Evolutionary conservation across 441 rosid species (phyloP).

Genomic region (Adansonia madagascariensis): DNA sequence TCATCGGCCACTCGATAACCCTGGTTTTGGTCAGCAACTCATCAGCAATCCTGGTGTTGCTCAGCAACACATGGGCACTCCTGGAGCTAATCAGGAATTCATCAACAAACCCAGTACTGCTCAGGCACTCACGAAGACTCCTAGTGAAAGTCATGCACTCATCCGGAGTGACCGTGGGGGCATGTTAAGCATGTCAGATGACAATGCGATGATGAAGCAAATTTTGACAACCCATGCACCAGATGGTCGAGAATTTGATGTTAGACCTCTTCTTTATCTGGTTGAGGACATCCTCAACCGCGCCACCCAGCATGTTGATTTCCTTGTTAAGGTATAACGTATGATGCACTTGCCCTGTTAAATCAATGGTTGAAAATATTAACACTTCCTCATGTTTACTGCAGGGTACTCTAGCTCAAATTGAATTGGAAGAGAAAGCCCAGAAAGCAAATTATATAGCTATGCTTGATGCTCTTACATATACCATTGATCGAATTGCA

Average conservation of each 20-base stretch:
- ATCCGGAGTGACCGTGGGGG: constrained; percentile 32
- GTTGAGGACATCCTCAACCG: constrained; percentile 84
- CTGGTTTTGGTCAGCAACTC: neutral
- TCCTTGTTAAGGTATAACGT: constrained; percentile 39
- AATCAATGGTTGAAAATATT: constrained; percentile 11
- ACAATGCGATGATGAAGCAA: constrained; percentile 65
- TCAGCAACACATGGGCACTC: constrained; percentile 6
- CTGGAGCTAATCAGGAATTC: constrained; percentile 5
- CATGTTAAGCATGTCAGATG: constrained; percentile 67
- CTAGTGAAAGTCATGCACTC: constrained; percentile 11
- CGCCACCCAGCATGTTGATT: constrained; percentile 53
- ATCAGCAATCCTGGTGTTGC: neutral
- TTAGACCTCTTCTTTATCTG: constrained; percentile 66
- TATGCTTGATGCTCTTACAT: constrained; percentile 61
- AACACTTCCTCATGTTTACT: constrained; percentile 2
- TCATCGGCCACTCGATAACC: neutral
- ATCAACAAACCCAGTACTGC: neutral
- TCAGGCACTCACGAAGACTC: constrained; percentile 1
- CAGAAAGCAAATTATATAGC: constrained; percentile 46
- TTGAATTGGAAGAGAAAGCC: constrained; percentile 59
- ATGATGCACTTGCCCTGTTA: neutral
- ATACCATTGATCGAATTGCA: constrained; percentile 68
- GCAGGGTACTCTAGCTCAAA: constrained; percentile 37
- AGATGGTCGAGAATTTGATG: constrained; percentile 74
- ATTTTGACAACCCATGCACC: constrained; percentile 71